Conservation (phyloP, 2,329 filamentous ascomycete species). For the Fusarium nurragi region DNA sequence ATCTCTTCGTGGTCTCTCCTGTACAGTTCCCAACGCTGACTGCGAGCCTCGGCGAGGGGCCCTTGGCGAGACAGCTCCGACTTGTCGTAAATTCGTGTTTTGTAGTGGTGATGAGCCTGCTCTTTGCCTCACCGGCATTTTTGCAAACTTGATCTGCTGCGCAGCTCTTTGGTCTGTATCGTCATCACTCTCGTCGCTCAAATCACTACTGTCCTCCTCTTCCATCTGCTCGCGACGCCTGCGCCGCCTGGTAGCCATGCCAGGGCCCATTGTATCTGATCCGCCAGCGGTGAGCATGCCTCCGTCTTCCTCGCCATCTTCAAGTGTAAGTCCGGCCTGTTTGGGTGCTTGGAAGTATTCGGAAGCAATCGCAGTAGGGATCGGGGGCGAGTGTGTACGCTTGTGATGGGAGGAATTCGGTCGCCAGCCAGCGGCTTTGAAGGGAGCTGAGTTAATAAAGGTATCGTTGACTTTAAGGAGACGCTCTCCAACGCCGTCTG, state of each 20-base stretch:
- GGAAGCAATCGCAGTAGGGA: conserved; percentile 81
- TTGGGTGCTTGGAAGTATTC: conserved; percentile 84
- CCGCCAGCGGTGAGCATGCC: conserved; percentile 75
- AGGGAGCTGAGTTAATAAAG: conserved; percentile 81
- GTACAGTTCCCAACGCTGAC: conserved; percentile 74
- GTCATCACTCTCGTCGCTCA: conserved; percentile 86
- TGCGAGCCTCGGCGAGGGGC: conserved; percentile 72
- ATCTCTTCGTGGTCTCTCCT: conserved; percentile 75
- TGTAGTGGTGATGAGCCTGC: conserved; percentile 90
- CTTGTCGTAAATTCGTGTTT: conserved; percentile 68
- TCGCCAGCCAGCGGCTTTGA: conserved; percentile 85
- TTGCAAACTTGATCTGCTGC: conserved; percentile 94
- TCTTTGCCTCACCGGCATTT: conserved; percentile 88
- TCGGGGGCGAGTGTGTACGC: conserved; percentile 85
- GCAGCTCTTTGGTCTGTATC: conserved; percentile 78
- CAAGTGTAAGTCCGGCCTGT: conserved; percentile 69
- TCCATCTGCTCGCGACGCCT: conserved; percentile 77
- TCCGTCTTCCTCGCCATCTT: conserved; percentile 77
- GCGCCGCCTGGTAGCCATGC: conserved; percentile 72
- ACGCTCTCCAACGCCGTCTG: conserved; percentile 85
- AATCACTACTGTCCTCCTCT: conserved; percentile 85
- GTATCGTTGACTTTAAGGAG: conserved; percentile 83
- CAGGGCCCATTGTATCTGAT: conserved; percentile 74
- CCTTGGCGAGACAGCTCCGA: conserved; percentile 58
- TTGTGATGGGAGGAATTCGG: conserved; percentile 79